Conservation (phyloP, 352 stramenopile species). For the Phytophthora crassamura region DNA sequence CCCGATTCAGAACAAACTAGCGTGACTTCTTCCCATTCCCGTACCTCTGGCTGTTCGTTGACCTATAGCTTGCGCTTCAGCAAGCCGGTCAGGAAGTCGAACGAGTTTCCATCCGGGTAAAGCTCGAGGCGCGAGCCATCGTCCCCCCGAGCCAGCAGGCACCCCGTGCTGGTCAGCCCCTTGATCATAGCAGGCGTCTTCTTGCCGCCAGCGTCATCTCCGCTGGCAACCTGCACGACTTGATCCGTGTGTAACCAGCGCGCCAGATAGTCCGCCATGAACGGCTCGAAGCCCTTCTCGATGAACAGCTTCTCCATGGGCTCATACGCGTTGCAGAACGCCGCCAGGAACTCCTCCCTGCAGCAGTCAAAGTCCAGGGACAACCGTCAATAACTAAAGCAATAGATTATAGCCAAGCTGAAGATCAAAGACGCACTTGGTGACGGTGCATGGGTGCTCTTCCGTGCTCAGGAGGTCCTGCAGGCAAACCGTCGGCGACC, state of each 20-base stretch:
- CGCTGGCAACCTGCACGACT: conserved; percentile 75
- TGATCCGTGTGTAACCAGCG: conserved; percentile 89
- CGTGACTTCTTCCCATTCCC: conserved; percentile 1
- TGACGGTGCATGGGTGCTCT: conserved; percentile 64
- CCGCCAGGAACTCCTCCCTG: conserved; percentile 87
- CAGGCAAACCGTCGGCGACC: conserved; percentile 85
- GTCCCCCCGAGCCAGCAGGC: conserved; percentile 70
- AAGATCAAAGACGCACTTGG: conserved; percentile 60
- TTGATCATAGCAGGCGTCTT: conserved; percentile 75
- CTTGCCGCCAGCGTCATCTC: conserved; percentile 50
- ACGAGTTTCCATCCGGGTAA: conserved; percentile 91
- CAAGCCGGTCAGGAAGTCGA: conserved; percentile 88
- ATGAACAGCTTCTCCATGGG: conserved; percentile 86
- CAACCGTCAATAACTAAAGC: neutral
- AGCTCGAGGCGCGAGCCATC: conserved; percentile 78
- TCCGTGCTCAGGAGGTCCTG: conserved; percentile 80
- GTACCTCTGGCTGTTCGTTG: neutral
- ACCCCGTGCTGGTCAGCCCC: conserved; percentile 79
- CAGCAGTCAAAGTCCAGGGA: neutral
- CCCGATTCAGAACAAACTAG: conserved; percentile 7
- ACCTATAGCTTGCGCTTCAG: conserved; percentile 86
- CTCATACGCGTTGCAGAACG: conserved; percentile 90
- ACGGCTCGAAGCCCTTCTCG: conserved; percentile 84
- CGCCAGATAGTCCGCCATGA: conserved; percentile 83
- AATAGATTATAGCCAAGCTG: neutral